A percentile compares a stretch with the other conserved stretches of the same genome.
phyloP scores from a whole-genome alignment of 2,329 filamentous ascomycete genomes.

The Calonectria hongkongensis region DNA sequence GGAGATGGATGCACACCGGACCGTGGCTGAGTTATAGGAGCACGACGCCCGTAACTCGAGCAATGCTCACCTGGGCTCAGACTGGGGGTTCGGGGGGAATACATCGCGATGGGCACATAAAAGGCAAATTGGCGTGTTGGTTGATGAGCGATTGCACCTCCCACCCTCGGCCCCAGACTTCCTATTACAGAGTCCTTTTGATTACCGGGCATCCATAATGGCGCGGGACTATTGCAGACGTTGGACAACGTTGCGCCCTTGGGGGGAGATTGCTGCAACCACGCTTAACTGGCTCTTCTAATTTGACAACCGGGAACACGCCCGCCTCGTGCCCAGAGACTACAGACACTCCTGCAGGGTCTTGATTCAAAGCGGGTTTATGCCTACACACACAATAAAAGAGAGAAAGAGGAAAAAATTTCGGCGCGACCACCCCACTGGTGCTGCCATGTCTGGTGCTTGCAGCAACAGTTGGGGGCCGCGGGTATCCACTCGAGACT shows the following conservation, averaged over 20 bases:
- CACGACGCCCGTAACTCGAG: not conserved
- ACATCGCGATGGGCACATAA: not conserved
- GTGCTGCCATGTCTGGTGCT: slow-evolving; percentile 26
- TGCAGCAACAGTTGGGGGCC: slow-evolving; percentile 44
- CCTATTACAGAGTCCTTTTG: not conserved
- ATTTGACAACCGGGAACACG: slow-evolving; percentile 18
- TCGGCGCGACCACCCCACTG: slow-evolving; percentile 34
- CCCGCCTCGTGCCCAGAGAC: slow-evolving; percentile 2
- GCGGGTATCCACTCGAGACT: slow-evolving; percentile 43
- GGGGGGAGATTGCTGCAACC: not conserved
- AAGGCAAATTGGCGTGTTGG: not conserved
- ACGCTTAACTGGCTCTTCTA: slow-evolving; percentile 1
- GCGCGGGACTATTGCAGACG: slow-evolving; percentile 4
- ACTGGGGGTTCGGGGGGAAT: slow-evolving; percentile 3
- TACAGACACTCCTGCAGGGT: slow-evolving; percentile 5
- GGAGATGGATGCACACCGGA: slow-evolving; percentile 20
- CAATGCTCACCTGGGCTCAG: not conserved
- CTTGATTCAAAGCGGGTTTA: not conserved
- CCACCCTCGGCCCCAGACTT: not conserved
- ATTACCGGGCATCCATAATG: not conserved
- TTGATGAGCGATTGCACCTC: not conserved
- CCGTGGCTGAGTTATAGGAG: slow-evolving; percentile 19
- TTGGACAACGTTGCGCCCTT: slow-evolving; percentile 24
- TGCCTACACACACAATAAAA: not conserved
- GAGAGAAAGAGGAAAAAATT: not conserved